Percentiles rank a stretch among this genome's conserved stretches.
phyloP scores from a whole-genome alignment of 306 rosid genomes.

The Malus sieversii region DNA sequence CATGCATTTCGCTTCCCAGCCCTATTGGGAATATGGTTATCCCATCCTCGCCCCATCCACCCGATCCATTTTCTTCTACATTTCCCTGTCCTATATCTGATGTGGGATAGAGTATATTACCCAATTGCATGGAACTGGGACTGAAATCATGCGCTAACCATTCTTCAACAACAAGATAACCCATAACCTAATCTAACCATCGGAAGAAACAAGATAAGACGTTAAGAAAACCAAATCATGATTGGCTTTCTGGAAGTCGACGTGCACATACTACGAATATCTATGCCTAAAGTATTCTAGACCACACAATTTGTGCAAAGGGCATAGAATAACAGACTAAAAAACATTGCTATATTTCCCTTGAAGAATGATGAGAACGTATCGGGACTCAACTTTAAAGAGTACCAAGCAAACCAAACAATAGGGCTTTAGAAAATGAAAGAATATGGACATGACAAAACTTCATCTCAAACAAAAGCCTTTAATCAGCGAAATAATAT shows the following conservation, averaged over 20 bases:
- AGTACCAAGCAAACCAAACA: not conserved
- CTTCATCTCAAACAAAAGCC: not conserved
- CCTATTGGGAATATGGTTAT: too few relatives aligned
- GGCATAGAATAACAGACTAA: not conserved
- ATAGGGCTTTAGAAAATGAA: not conserved
- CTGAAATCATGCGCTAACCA: not conserved
- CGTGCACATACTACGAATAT: not conserved
- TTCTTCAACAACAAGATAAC: not conserved
- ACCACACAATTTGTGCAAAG: not conserved
- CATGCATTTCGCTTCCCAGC: too few relatives aligned
- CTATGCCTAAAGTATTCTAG: not conserved
- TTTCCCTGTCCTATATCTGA: not conserved
- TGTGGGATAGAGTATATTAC: not conserved
- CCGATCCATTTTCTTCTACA: too few relatives aligned
- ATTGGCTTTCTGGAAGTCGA: not conserved
- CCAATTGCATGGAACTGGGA: not conserved
- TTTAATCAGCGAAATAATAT: not conserved
- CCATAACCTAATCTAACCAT: not conserved
- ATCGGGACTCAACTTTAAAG: not conserved
- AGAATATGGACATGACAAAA: not conserved
- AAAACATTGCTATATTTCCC: not conserved
- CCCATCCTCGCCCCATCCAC: too few relatives aligned
- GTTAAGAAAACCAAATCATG: not conserved
- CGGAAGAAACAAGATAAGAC: not conserved
- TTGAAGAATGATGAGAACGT: not conserved